phyloP scores from a whole-genome alignment of 352 stramenopile species.

The Phytophthora meadii region DNA sequence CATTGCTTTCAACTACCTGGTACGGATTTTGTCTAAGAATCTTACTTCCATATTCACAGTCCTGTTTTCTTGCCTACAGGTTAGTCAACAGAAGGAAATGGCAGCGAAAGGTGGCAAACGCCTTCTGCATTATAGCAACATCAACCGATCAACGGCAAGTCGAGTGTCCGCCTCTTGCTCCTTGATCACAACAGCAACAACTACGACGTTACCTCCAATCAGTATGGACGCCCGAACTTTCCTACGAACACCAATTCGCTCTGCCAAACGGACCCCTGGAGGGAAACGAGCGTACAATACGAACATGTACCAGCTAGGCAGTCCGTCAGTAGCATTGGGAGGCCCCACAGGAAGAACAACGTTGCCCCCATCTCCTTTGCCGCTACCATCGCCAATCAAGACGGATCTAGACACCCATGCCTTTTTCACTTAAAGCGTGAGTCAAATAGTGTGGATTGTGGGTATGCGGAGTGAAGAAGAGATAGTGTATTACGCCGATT shows the following conservation, averaged over 20 bases:
- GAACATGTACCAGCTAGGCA: conserved; percentile 32
- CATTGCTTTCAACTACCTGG: conserved; percentile 92
- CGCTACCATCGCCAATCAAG: conserved; percentile 83
- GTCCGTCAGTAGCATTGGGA: conserved; percentile 17
- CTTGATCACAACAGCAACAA: conserved; percentile 22
- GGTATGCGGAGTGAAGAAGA: conserved; percentile 30
- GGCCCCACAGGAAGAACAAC: conserved; percentile 21
- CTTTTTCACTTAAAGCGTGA: conserved; percentile 76
- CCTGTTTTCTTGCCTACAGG: conserved; percentile 29
- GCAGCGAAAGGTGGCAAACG: conserved; percentile 55
- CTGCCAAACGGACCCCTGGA: conserved; percentile 33
- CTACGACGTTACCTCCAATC: conserved; percentile 42
- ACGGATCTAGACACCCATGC: conserved; percentile 85
- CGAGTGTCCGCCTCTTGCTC: conserved; percentile 22
- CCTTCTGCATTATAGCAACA: conserved; percentile 37
- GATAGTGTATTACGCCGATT: conserved; percentile 24
- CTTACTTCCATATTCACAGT: not conserved
- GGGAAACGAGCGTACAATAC: conserved; percentile 34
- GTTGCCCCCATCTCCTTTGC: conserved; percentile 56
- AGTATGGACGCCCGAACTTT: conserved; percentile 39
- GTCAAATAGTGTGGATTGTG: conserved; percentile 11
- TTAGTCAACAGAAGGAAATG: conserved; percentile 78
- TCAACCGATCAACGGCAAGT: conserved; percentile 22
- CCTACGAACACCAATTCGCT: conserved; percentile 34
- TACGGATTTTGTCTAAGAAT: conserved; percentile 26